Percentiles rank a stretch among this genome's conserved stretches.
phyloP scores from a whole-genome alignment of 2,329 filamentous ascomycete genomes.

The Cercospora zeina region DNA sequence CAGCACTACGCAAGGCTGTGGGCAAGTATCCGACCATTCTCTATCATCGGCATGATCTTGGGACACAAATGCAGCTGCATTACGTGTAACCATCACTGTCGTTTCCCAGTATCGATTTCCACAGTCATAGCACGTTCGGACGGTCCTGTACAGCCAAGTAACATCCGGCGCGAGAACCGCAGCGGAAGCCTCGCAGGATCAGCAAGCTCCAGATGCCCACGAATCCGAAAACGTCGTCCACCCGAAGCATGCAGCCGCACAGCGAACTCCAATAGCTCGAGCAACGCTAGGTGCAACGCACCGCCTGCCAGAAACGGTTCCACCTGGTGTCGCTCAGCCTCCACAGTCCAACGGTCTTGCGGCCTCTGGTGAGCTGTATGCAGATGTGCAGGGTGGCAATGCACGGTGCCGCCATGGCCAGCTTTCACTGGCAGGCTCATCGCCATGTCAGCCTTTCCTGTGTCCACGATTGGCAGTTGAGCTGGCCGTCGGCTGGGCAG shows the following conservation, averaged over 20 bases:
- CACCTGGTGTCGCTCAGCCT: neutral
- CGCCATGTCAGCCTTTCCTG: neutral
- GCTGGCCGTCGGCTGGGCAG: neutral
- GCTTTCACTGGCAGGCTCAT: constrained; percentile 6
- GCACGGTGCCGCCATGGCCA: constrained; percentile 6
- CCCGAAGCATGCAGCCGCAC: neutral
- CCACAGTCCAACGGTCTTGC: neutral
- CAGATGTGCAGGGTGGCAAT: constrained; percentile 2
- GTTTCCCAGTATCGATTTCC: no score
- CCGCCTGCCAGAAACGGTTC: neutral
- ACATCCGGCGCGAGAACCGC: neutral
- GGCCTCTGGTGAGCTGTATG: neutral
- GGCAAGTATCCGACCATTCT: neutral
- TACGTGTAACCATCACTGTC: neutral
- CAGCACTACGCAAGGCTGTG: constrained; percentile 1
- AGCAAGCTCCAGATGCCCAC: neutral
- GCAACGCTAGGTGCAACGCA: neutral
- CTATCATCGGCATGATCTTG: neutral
- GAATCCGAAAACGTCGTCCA: neutral
- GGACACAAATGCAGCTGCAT: neutral
- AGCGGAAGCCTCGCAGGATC: neutral
- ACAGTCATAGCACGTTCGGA: neutral
- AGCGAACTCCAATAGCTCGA: neutral
- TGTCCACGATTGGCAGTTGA: neutral
- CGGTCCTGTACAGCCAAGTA: neutral